These are phyloP conservation scores for Naegleria lovaniensis DNA, from an alignment of 208 protist genomes.

Conservation along the genomic window DNA sequence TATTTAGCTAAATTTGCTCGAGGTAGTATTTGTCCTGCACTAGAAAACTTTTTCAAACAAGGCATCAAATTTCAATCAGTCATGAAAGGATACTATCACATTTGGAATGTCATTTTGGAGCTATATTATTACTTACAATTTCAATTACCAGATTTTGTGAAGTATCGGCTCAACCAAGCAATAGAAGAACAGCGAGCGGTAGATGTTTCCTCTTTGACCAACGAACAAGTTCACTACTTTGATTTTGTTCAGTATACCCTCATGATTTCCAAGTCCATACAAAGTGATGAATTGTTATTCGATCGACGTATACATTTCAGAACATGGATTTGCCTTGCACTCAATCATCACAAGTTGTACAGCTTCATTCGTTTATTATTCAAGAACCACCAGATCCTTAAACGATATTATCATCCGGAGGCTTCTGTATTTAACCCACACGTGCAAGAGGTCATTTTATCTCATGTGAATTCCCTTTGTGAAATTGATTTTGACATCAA, in stretches of 20 bases:
- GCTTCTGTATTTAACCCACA: neutral
- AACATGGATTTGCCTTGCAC: neutral
- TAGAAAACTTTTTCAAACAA: neutral
- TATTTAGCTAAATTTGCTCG: neutral
- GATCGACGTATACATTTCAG: neutral
- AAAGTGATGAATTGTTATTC: neutral
- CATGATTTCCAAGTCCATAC: neutral
- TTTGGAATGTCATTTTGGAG: neutral
- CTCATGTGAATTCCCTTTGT: neutral
- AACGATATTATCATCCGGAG: neutral
- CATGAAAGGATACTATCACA: neutral
- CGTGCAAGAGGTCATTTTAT: neutral
- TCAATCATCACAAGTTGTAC: neutral
- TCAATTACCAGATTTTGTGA: neutral
- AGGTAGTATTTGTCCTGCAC: neutral
- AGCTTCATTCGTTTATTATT: neutral
- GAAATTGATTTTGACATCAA: neutral
- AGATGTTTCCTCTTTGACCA: neutral
- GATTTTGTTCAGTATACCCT: neutral
- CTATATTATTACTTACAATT: neutral
- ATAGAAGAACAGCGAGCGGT: neutral
- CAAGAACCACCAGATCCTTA: neutral
- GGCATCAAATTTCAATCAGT: neutral
- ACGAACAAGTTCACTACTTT: neutral
- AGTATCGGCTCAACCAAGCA: neutral